A percentile compares a stretch with the other conserved stretches of the same genome.
phyloP scores from a whole-genome alignment of 139 green algal species.

The Raphidocelis subcapitata region DNA sequence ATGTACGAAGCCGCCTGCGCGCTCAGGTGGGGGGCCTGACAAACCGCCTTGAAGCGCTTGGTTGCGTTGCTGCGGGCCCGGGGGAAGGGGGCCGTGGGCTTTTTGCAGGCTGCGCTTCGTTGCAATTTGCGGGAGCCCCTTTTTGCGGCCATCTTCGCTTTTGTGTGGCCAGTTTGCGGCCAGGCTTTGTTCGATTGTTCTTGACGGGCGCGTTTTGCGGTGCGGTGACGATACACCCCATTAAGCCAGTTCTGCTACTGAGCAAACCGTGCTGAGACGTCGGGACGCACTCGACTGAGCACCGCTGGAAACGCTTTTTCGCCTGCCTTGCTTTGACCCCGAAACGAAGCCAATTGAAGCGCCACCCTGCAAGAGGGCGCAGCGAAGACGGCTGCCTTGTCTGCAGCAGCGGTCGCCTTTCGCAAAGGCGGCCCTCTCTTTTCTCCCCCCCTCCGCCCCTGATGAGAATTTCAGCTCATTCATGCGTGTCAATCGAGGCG shows the following conservation, averaged over 20 bases:
- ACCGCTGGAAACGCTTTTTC: background rate
- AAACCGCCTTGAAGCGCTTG: too few species aligned
- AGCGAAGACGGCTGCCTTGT: too few species aligned
- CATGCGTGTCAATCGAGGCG: constrained; percentile 56
- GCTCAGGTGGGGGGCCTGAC: constrained; percentile 44
- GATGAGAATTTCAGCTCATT: constrained; percentile 44
- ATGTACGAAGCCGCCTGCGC: constrained; percentile 94
- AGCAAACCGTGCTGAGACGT: constrained; percentile 30
- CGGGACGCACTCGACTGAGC: constrained; percentile 25
- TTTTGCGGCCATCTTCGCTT: background rate
- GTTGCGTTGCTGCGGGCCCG: background rate
- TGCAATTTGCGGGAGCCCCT: background rate
- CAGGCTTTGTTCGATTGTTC: too few species aligned
- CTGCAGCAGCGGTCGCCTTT: too few species aligned
- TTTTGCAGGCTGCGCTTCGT: background rate
- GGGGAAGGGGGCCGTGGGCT: background rate
- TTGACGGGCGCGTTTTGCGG: too few species aligned
- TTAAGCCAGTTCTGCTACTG: constrained; percentile 52
- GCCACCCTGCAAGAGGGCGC: too few species aligned
- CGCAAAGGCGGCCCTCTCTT: background rate
- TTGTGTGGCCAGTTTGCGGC: background rate
- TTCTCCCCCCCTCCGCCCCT: constrained; percentile 13
- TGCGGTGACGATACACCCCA: constrained; percentile 42
- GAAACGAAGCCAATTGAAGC: constrained; percentile 1
- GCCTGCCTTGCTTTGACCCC: too few species aligned